Conservation (phyloP, 768 basidiomycete genomes). For the Tylopilus subfusipes region DNA sequence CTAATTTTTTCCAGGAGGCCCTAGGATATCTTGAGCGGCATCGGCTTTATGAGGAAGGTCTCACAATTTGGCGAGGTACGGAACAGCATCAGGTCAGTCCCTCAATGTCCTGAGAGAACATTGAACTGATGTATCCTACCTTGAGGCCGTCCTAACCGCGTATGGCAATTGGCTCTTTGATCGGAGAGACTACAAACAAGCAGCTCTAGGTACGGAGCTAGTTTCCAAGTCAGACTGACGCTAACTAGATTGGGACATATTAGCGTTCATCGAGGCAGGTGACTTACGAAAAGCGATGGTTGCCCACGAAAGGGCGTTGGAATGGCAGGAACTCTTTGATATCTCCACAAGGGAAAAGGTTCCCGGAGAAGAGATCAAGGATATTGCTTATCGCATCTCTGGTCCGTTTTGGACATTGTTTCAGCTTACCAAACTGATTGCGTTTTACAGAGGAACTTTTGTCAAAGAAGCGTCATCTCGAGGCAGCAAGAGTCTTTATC, state of each 20-base stretch:
- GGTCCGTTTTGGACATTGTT: conserved; percentile 45
- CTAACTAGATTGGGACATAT: conserved; percentile 8
- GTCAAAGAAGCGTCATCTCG: conserved; percentile 73
- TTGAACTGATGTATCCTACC: conserved; percentile 9
- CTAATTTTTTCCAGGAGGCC: conserved; percentile 74
- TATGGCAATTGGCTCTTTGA: conserved; percentile 92
- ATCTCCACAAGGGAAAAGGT: conserved; percentile 56
- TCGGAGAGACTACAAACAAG: conserved; percentile 74
- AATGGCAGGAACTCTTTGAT: conserved; percentile 92
- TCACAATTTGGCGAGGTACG: conserved; percentile 69
- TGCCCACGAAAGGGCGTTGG: conserved; percentile 80
- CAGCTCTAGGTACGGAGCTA: conserved; percentile 64
- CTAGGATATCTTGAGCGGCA: conserved; percentile 75
- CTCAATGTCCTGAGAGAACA: background rate
- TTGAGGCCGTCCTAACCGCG: conserved; percentile 62
- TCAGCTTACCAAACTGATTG: background rate
- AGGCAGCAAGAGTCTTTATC: conserved; percentile 78
- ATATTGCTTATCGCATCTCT: conserved; percentile 73
- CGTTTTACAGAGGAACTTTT: conserved; percentile 65
- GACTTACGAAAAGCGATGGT: conserved; percentile 73
- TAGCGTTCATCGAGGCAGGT: conserved; percentile 73
- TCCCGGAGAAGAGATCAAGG: conserved; percentile 52
- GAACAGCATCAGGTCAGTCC: conserved; percentile 57
- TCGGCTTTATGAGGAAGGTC: conserved; percentile 67
- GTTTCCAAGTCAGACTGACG: background rate